Percentiles rank a stretch among this genome's conserved stretches.
Evolutionary conservation across 371 early-diverging fungal genomes (phyloP).

Genomic region (Batkoa obscura): DNA sequence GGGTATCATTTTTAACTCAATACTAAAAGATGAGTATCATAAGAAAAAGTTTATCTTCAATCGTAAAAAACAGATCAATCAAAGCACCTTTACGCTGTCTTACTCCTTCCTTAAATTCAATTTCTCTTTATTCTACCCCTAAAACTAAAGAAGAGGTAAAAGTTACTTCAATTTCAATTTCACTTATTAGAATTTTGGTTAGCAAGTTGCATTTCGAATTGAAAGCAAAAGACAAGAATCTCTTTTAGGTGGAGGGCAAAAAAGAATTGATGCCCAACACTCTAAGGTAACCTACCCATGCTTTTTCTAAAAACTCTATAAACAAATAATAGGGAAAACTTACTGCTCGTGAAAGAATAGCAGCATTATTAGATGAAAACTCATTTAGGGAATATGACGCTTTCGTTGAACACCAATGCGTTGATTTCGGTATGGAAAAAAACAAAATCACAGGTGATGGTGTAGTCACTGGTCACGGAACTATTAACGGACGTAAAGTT

Average conservation of each 20-base stretch:
- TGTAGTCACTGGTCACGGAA: slow-evolving; percentile 89
- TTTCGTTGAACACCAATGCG: slow-evolving; percentile 88
- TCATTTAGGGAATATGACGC: slow-evolving; percentile 87
- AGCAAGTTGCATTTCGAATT: slow-evolving; percentile 14
- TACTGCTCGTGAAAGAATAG: slow-evolving; percentile 86
- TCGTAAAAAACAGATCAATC: too few species aligned
- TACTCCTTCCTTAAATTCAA: too few species aligned
- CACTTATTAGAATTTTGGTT: background rate
- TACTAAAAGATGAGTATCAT: too few species aligned
- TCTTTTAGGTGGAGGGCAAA: slow-evolving; percentile 62
- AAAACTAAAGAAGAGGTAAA: background rate
- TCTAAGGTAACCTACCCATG: slow-evolving; percentile 34
- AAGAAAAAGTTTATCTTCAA: too few species aligned
- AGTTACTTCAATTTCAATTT: background rate
- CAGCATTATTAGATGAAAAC: slow-evolving; percentile 62
- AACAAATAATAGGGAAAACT: slow-evolving; percentile 58
- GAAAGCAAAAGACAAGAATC: slow-evolving; percentile 57
- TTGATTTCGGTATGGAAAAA: slow-evolving; percentile 81
- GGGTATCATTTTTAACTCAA: too few species aligned
- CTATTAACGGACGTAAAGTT: slow-evolving; percentile 74
- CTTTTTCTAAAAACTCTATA: background rate
- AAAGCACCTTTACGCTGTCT: too few species aligned
- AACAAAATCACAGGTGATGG: slow-evolving; percentile 79
- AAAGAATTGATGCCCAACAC: slow-evolving; percentile 76
- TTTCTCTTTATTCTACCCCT: too few species aligned